phyloP scores from a whole-genome alignment of 2,329 filamentous ascomycete genomes.

The Monosporascus sp. region DNA sequence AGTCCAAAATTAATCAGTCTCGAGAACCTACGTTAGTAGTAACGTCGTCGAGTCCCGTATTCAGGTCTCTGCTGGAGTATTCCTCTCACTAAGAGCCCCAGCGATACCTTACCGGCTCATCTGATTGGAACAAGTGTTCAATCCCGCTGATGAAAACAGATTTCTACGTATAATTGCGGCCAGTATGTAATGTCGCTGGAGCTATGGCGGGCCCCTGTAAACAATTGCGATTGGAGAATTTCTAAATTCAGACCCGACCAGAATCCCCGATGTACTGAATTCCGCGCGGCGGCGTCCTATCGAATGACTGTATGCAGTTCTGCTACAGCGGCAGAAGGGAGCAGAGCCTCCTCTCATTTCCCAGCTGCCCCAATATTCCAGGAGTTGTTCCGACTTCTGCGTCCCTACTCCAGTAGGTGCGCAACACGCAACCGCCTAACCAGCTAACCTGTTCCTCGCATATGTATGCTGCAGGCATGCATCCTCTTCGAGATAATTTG shows the following conservation, averaged over 20 bases:
- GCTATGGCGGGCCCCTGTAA: background rate
- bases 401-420: background rate
- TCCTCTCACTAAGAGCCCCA: background rate
- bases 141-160: background rate
- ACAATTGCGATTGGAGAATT: background rate
- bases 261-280: background rate
- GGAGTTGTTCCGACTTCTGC: background rate
- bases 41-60: no score
- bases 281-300: background rate
- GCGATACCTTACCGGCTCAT: background rate
- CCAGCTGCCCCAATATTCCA: background rate
- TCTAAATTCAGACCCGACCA: background rate
- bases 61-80: no score
- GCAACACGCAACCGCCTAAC: constrained; percentile 1
- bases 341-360: constrained; percentile 6
- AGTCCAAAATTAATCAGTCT: no score
- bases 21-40: no score
- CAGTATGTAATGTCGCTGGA: background rate
- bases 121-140: background rate
- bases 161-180: no score
- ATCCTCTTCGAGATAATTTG: background rate
- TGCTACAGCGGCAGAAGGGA: background rate
- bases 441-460: background rate
- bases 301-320: background rate
- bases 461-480: background rate